Base-by-base conservation (phyloP, 345 rosid species). In the Acer saccharum region DNA sequence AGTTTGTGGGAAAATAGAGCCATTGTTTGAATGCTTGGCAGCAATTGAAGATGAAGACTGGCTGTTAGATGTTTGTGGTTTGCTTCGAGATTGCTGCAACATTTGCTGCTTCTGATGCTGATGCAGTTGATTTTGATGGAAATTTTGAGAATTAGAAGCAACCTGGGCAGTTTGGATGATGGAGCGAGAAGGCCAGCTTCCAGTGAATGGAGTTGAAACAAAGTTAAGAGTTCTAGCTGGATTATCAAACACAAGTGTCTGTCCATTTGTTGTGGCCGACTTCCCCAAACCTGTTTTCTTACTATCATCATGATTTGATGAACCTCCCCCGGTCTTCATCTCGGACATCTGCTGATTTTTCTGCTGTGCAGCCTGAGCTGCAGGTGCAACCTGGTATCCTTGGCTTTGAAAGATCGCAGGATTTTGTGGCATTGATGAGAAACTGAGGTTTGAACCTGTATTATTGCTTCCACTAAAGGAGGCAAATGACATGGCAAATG, bases 201-300 rank as follows among this genome's bases (percentile, higher is more conserved):
- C 90, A 23, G 58, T 12, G 57, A 63, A 64, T 16, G 84, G 83
- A 23, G 81, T 73, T 9, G 94, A 81, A 65, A 77, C 86, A 72
- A 87, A 87, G 82, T 81, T 85, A 32, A 87, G 88, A 41, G 83
- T 83, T 76, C 85, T 79, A 35, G 88, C 78, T 60, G 92, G 81
- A 80, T 87, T 82, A 72, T 88, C 89, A 71, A 88, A 88, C 78
- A 81, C 83, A 74, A 83, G 83, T 8, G 90, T 80, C 78, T 82
- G 91, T 21, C 81, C 92, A 23, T 67, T 79, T 50, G 78, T 55
- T 17, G 75, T 43, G 13, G 79, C 69, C 16, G 84, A 55, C 84
- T 83, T 86, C 72, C 88, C 88, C 6, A 64, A 39, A 32, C 73
- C 63, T 67, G 69, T 27, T 80, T 77, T 81, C 76, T 81, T 90